phyloP scores from a whole-genome alignment of 139 green algal genomes.

The Penium margaritaceum region DNA sequence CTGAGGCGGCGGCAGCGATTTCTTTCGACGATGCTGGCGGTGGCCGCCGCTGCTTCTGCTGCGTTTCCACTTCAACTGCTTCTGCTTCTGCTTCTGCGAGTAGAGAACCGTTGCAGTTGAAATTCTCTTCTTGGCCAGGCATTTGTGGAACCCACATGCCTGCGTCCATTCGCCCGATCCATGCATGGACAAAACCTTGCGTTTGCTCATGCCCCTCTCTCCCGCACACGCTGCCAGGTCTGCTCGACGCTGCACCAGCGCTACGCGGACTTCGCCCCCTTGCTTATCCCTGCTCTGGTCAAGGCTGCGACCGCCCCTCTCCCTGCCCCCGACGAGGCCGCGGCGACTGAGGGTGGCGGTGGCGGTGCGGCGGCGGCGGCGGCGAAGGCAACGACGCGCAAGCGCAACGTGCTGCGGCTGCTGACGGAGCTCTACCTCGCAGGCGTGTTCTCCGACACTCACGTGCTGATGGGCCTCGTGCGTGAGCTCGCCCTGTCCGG shows the following conservation, averaged over 20 bases:
- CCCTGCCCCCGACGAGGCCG: constrained; percentile 4
- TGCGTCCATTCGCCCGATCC: too few species aligned
- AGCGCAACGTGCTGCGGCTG: constrained; percentile 67
- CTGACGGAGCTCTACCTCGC: constrained; percentile 71
- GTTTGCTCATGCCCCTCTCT: too few species aligned
- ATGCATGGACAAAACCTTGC: too few species aligned
- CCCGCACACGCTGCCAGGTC: too few species aligned
- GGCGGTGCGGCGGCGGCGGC: background rate
- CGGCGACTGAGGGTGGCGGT: background rate
- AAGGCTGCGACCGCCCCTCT: constrained; percentile 27
- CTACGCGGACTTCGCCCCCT: constrained; percentile 66
- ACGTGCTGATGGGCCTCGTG: constrained; percentile 57
- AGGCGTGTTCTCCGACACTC: constrained; percentile 58
- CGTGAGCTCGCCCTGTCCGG: constrained; percentile 44
- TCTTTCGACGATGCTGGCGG: too few species aligned
- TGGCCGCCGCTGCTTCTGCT: too few species aligned
- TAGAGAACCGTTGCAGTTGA: too few species aligned
- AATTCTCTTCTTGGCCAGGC: too few species aligned
- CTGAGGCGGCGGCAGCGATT: too few species aligned
- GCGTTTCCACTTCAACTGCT: too few species aligned
- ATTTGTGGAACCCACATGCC: too few species aligned
- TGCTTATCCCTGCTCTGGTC: constrained; percentile 51
- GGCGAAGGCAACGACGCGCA: constrained; percentile 23
- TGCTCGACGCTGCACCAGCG: constrained; percentile 73
- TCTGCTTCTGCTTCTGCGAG: too few species aligned